These are phyloP conservation scores for Dactylorhiza incarnata DNA, from an alignment of 106 monocot species.

Conservation along the genomic window DNA sequence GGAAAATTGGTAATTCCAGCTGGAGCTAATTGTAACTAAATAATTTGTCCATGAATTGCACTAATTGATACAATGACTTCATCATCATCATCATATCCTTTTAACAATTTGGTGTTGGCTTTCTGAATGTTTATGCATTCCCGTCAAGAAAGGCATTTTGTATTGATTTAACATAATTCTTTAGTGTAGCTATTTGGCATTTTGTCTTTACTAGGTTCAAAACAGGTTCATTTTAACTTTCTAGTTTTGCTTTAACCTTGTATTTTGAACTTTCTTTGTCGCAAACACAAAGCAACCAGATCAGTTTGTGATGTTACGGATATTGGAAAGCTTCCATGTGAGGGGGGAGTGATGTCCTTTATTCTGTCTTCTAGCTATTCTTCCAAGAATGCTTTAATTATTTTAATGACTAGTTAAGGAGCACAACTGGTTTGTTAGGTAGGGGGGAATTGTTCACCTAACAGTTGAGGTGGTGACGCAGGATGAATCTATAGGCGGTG, in stretches of 20 bases:
- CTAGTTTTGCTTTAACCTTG: not conserved
- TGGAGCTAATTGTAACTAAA: not conserved
- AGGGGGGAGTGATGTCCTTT: too few relatives aligned
- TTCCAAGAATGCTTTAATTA: not conserved
- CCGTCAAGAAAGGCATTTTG: not conserved
- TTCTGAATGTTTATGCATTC: not conserved
- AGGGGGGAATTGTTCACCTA: not conserved
- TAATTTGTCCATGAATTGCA: not conserved
- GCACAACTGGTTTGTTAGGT: not conserved
- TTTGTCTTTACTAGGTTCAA: not conserved
- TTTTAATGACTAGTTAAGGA: not conserved
- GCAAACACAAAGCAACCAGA: not conserved
- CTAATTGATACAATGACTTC: not conserved
- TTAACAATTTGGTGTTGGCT: not conserved
- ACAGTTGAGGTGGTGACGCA: not conserved
- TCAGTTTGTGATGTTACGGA: not conserved
- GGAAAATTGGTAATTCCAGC: not conserved
- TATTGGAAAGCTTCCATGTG: too few relatives aligned
- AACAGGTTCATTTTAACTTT: not conserved
- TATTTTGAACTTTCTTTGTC: not conserved
- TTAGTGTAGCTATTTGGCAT: not conserved
- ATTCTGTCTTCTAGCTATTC: not conserved
- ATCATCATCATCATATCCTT: not conserved
- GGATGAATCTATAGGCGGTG: too few relatives aligned
- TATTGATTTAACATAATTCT: not conserved